These are phyloP conservation scores for Hygrocybe coccinea DNA, from an alignment of 768 basidiomycete species.

Conservation along the genomic window DNA sequence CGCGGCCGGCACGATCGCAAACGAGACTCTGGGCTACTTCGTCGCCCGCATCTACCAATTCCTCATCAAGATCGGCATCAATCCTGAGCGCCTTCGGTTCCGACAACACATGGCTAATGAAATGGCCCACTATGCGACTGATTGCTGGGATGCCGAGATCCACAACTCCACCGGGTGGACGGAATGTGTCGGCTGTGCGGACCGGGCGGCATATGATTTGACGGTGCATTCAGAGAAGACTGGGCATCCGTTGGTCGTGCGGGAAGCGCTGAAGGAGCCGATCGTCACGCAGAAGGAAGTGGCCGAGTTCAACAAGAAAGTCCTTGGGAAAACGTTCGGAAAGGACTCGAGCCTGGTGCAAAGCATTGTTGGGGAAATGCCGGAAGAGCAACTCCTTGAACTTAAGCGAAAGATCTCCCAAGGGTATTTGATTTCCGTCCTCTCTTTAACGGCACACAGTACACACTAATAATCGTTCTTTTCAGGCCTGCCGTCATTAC, in stretches of 20 bases:
- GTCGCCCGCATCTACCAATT: conserved; percentile 87
- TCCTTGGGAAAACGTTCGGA: conserved; percentile 83
- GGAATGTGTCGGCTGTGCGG: conserved; percentile 98
- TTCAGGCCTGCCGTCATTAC: conserved; percentile 52
- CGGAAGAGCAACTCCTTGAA: conserved; percentile 57
- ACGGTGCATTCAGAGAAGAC: conserved; percentile 84
- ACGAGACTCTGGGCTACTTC: conserved; percentile 98
- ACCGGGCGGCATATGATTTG: conserved; percentile 95
- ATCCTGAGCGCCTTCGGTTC: conserved; percentile 80
- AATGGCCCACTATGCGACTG: conserved; percentile 99
- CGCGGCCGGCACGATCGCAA: conserved; percentile 78
- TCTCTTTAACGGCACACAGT: background rate
- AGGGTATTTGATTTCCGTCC: conserved; percentile 45
- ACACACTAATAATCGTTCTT: background rate
- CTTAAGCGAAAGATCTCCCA: conserved; percentile 68
- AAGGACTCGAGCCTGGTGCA: conserved; percentile 68
- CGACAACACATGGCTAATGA: conserved; percentile 98
- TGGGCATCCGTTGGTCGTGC: conserved; percentile 78
- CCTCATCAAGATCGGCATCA: conserved; percentile 85
- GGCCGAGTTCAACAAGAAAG: conserved; percentile 81
- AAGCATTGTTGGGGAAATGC: conserved; percentile 59
- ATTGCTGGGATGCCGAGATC: conserved; percentile 99
- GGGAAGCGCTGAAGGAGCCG: conserved; percentile 81
- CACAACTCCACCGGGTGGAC: conserved; percentile 89
- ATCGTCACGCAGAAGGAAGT: conserved; percentile 76